These are phyloP conservation scores for Iberis pinnata DNA, from an alignment of 345 rosid genomes.

Conservation along the genomic window DNA sequence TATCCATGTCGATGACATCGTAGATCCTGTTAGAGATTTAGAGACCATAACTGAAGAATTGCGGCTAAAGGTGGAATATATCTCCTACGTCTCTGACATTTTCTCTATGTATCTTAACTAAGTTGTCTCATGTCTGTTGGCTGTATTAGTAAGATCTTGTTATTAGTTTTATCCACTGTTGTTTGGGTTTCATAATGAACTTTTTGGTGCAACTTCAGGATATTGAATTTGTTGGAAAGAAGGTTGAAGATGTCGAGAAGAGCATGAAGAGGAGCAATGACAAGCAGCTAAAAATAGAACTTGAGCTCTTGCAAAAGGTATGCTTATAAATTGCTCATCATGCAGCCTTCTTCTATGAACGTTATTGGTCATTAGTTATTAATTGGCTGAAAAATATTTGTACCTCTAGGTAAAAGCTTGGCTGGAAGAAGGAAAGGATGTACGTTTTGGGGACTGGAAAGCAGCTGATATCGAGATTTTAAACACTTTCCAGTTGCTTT, in stretches of 20 bases:
- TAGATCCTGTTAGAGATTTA: slow-evolving; percentile 93
- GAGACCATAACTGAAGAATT: slow-evolving; percentile 76
- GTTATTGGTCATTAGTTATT: background rate
- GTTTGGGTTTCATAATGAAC: slow-evolving; percentile 15
- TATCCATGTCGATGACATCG: slow-evolving; percentile 86
- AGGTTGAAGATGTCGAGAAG: slow-evolving; percentile 82
- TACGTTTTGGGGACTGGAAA: slow-evolving; percentile 96
- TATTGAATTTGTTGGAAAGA: slow-evolving; percentile 75
- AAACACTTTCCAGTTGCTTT: slow-evolving; percentile 88
- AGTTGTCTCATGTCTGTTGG: background rate
- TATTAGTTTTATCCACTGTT: background rate
- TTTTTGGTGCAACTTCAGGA: slow-evolving; percentile 44
- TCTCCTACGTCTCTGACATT: background rate
- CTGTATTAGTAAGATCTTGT: background rate
- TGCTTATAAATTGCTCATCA: background rate
- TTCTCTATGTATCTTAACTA: background rate
- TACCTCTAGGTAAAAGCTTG: slow-evolving; percentile 65
- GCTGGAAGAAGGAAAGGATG: slow-evolving; percentile 78
- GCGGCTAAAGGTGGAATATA: slow-evolving; percentile 61
- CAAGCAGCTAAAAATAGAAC: slow-evolving; percentile 80
- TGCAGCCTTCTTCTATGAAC: background rate
- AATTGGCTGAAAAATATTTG: slow-evolving; percentile 1
- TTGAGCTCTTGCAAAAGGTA: slow-evolving; percentile 43
- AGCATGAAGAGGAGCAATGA: slow-evolving; percentile 99
- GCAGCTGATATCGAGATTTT: slow-evolving; percentile 89